phyloP scores from a whole-genome alignment of 192 early-diverging fungal species.

The Phycomyces blakesleeanus region DNA sequence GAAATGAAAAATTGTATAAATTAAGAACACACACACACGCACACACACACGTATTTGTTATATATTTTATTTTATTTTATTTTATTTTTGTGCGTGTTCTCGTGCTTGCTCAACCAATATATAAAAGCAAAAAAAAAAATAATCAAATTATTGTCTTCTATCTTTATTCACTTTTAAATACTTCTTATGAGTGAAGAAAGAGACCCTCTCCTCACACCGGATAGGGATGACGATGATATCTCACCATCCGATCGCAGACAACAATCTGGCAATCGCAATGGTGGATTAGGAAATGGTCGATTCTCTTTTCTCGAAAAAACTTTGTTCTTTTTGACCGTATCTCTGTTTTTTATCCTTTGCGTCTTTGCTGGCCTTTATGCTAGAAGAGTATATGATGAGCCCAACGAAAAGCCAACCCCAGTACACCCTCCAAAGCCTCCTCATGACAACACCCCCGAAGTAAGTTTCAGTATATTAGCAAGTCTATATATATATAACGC shows the following conservation, averaged over 20 bases:
- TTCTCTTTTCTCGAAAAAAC: slow-evolving; percentile 36
- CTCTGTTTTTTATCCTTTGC: slow-evolving; percentile 25
- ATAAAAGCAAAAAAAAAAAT: background rate
- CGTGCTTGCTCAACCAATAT: background rate
- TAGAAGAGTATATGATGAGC: slow-evolving; percentile 16
- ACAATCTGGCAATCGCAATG: background rate
- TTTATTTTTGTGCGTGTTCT: no score
- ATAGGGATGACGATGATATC: slow-evolving; percentile 8
- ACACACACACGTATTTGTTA: no score
- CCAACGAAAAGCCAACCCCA: background rate
- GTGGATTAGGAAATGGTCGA: slow-evolving; percentile 16
- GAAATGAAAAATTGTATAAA: no score
- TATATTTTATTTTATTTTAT: no score
- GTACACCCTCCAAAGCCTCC: background rate
- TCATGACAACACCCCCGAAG: background rate
- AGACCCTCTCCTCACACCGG: slow-evolving; percentile 19
- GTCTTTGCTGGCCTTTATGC: slow-evolving; percentile 38
- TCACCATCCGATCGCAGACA: background rate
- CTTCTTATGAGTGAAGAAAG: slow-evolving; percentile 17
- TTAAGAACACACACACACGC: no score
- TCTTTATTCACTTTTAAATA: background rate
- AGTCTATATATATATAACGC: background rate
- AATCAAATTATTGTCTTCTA: background rate
- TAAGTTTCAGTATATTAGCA: slow-evolving; percentile 6
- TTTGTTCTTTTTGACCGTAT: slow-evolving; percentile 18